phyloP scores from a whole-genome alignment of 768 basidiomycete genomes.

The Mycena epipterygia region DNA sequence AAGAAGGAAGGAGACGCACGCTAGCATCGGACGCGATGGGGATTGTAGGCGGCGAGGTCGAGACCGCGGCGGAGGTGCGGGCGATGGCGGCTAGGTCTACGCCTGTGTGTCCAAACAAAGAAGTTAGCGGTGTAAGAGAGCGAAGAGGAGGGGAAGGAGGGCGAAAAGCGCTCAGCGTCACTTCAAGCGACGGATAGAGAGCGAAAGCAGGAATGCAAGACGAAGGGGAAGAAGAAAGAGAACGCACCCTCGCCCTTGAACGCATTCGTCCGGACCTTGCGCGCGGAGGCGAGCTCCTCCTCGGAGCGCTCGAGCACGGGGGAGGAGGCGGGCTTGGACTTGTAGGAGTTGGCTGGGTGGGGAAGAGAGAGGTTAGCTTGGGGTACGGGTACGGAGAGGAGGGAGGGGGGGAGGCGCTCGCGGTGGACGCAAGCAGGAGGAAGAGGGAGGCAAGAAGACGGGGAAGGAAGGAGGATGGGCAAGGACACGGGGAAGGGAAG shows the following conservation, averaged over 20 bases:
- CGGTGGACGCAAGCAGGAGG: too few relatives aligned
- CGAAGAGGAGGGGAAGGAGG: background rate
- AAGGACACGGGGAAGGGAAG: background rate
- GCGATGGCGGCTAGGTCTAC: conserved; percentile 85
- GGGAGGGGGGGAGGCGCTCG: too few relatives aligned
- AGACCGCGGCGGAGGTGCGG: conserved; percentile 82
- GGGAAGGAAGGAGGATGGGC: background rate
- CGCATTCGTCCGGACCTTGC: conserved; percentile 79
- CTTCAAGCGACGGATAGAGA: too few relatives aligned
- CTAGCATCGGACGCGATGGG: background rate
- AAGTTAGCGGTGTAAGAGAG: too few relatives aligned
- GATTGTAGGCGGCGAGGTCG: conserved; percentile 52
- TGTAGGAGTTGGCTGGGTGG: conserved; percentile 7
- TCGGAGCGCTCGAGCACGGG: conserved; percentile 52
- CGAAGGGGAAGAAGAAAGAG: background rate
- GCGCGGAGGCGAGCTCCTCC: conserved; percentile 56
- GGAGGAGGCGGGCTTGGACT: conserved; percentile 26
- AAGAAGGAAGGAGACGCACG: background rate
- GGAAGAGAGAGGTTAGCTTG: too few relatives aligned
- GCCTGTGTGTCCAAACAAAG: conserved; percentile 37
- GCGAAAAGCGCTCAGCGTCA: too few relatives aligned
- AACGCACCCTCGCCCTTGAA: conserved; percentile 72
- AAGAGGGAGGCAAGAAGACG: too few relatives aligned
- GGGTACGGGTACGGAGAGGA: too few relatives aligned
- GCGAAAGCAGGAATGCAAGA: background rate